phyloP scores from a whole-genome alignment of 176 grass and related monocot species.

The Carex cristatella region DNA sequence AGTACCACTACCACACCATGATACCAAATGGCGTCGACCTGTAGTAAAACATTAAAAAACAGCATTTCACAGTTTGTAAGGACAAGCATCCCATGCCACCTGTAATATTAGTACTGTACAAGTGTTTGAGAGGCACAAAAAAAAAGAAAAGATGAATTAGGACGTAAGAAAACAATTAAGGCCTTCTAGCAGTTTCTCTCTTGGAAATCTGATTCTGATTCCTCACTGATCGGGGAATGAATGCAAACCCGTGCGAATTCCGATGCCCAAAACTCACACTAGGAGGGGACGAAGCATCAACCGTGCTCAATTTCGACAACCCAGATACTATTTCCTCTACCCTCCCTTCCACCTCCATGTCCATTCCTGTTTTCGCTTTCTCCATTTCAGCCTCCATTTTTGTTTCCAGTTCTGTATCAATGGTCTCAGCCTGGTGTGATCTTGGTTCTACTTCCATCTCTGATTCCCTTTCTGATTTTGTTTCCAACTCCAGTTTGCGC shows the following conservation, averaged over 20 bases:
- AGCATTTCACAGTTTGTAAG: not conserved
- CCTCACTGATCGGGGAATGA: slow-evolving; percentile 60
- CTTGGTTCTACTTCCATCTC: slow-evolving; percentile 6
- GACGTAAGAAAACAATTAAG: not conserved
- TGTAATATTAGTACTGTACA: not conserved
- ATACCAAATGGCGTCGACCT: not conserved
- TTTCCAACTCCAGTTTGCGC: not conserved
- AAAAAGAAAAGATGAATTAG: too few species aligned
- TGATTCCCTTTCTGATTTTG: not conserved
- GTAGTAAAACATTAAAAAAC: not conserved
- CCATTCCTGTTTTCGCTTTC: slow-evolving; percentile 29
- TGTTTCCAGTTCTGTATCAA: not conserved
- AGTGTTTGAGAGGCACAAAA: not conserved
- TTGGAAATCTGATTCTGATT: slow-evolving; percentile 43
- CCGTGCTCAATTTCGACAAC: slow-evolving; percentile 61
- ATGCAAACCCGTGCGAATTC: slow-evolving; percentile 51
- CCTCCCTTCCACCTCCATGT: slow-evolving; percentile 63
- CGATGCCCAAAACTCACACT: slow-evolving; percentile 58
- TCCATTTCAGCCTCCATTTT: not conserved
- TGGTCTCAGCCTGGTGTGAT: not conserved
- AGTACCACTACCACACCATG: not conserved
- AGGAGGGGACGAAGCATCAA: slow-evolving; percentile 30
- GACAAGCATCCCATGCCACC: not conserved
- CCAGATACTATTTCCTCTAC: slow-evolving; percentile 59
- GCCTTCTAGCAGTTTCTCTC: slow-evolving; percentile 16